Evolutionary conservation across 2,329 filamentous ascomycete species (phyloP).

Genomic region (Fonsecaea pugnacius): DNA sequence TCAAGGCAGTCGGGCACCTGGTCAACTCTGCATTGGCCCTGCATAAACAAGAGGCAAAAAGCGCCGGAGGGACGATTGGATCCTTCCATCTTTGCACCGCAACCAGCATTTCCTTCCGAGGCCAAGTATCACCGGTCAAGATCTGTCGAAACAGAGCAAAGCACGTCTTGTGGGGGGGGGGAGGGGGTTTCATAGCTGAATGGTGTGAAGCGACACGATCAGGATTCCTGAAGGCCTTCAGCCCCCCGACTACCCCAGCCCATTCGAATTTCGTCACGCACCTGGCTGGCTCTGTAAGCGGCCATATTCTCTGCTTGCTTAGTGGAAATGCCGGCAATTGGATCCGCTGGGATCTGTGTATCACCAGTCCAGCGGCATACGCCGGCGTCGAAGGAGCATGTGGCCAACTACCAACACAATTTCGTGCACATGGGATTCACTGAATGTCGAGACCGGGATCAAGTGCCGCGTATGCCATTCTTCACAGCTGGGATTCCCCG

Average conservation of each 20-base stretch:
- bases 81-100: background rate
- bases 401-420: too few species aligned
- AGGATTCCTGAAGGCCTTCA: background rate
- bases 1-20: background rate
- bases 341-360: background rate
- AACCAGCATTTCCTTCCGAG: background rate
- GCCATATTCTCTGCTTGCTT: background rate
- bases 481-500: too few species aligned
- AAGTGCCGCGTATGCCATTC: too few species aligned
- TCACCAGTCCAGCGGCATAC: background rate
- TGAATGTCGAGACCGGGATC: too few species aligned
- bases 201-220: background rate
- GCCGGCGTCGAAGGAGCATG: too few species aligned
- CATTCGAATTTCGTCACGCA: background rate
- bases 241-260: background rate
- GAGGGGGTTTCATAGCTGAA: background rate
- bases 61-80: background rate
- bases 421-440: too few species aligned
- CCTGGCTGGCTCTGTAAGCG: background rate
- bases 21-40: background rate
- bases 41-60: background rate
- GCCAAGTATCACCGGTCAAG: background rate
- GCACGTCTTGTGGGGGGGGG: background rate
- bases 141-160: background rate
- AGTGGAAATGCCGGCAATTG: background rate